A percentile compares a stretch with the other conserved stretches of the same genome.
Conservation (phyloP, 768 basidiomycete species). For the Kwoniella bestiolae region DNA sequence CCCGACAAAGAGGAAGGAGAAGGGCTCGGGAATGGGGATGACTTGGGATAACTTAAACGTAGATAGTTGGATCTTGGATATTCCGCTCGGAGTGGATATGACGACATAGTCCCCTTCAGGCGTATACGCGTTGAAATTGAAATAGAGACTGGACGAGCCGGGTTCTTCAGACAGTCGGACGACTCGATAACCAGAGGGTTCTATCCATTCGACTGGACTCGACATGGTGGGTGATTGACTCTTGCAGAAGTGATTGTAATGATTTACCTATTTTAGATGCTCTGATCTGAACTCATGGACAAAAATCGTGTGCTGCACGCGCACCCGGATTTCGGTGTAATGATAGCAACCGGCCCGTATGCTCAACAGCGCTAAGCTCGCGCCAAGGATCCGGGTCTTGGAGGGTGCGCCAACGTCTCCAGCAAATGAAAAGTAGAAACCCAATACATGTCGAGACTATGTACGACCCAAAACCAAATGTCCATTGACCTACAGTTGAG, state of each 20-base stretch:
- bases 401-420: no score
- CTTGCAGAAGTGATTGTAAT: no score
- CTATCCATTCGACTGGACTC: constrained; percentile 17
- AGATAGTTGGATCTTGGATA: constrained; percentile 21
- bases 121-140: constrained; percentile 34
- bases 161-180: constrained; percentile 9
- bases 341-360: background rate
- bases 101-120: constrained; percentile 27
- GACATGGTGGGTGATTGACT: constrained; percentile 1
- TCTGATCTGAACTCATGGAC: background rate
- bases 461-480: background rate
- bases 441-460: background rate
- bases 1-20: constrained; percentile 29
- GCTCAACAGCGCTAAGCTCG: background rate
- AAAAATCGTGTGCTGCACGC: no score
- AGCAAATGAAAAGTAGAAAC: background rate
- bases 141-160: constrained; percentile 20
- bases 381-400: no score
- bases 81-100: constrained; percentile 23
- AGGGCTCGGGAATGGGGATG: constrained; percentile 19
- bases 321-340: background rate
- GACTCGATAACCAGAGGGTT: constrained; percentile 15
- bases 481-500: background rate
- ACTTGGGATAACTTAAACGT: constrained; percentile 8
- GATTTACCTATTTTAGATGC: no score